Evolutionary conservation across 495 filamentous ascomycete genomes (phyloP).

Genomic region (Hypoxylon intermedium): DNA sequence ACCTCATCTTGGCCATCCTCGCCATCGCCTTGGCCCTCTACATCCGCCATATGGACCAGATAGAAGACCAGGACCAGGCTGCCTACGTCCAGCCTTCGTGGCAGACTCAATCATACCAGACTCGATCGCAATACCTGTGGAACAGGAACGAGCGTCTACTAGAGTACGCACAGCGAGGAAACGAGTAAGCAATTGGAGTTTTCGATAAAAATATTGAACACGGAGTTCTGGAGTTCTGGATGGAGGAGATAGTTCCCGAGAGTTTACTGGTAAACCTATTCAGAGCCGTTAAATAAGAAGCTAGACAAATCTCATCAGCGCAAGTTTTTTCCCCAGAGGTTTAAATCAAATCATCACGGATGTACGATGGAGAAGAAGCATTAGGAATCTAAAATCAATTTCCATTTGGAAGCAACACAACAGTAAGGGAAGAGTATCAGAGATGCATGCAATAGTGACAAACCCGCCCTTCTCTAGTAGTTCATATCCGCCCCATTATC

Average conservation of each 20-base stretch:
- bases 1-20: neutral
- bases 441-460: constrained; percentile 42
- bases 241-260: too few species aligned
- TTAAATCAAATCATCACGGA: too few species aligned
- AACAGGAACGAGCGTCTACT: too few species aligned
- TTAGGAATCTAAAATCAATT: constrained; percentile 5
- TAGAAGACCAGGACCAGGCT: too few species aligned
- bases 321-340: too few species aligned
- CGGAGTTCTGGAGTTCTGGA: too few species aligned
- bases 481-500: constrained; percentile 35
- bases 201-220: too few species aligned
- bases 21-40: neutral
- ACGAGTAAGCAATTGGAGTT: too few species aligned
- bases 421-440: constrained; percentile 19
- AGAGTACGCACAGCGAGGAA: too few species aligned
- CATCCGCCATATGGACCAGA: neutral
- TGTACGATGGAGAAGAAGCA: neutral
- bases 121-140: too few species aligned
- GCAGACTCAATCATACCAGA: too few species aligned
- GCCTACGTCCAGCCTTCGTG: too few species aligned
- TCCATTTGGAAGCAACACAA: constrained; percentile 16
- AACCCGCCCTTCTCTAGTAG: constrained; percentile 40
- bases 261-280: neutral
- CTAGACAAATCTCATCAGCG: constrained; percentile 6
- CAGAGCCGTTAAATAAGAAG: neutral